Conservation (phyloP, 306 rosid genomes). For the Lathyrus tuberosus region DNA sequence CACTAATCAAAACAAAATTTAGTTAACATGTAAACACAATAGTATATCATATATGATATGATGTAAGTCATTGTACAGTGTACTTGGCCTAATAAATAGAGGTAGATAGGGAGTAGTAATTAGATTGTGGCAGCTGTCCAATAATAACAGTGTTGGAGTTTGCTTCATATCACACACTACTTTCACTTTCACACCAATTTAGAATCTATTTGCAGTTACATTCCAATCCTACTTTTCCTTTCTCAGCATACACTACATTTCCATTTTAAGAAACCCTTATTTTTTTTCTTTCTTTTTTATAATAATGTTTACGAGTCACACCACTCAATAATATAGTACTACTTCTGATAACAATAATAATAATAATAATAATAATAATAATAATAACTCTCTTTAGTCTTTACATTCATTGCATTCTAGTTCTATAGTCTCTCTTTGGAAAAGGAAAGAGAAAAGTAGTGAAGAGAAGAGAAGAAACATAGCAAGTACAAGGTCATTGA, state of each 20-base stretch:
- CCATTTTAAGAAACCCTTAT: slow-evolving; percentile 55
- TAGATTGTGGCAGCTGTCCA: slow-evolving; percentile 27
- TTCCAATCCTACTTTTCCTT: slow-evolving; percentile 61
- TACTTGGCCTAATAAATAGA: slow-evolving; percentile 24
- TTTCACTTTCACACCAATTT: slow-evolving; percentile 36
- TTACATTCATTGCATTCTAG: not conserved
- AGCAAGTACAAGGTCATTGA: not conserved
- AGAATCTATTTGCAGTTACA: slow-evolving; percentile 54
- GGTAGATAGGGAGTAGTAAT: slow-evolving; percentile 37
- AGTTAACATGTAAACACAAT: not conserved
- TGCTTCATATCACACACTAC: slow-evolving; percentile 18
- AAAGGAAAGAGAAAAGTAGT: slow-evolving; percentile 7
- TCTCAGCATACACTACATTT: slow-evolving; percentile 40
- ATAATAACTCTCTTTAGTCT: slow-evolving; percentile 9
- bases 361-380: not conserved
- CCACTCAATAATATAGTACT: not conserved
- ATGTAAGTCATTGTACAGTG: slow-evolving; percentile 2
- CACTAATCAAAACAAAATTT: not conserved
- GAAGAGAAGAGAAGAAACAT: not conserved
- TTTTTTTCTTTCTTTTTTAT: no score
- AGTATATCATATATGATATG: not conserved
- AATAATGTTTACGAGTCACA: slow-evolving; percentile 1
- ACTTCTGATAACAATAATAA: not conserved
- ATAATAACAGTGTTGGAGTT: slow-evolving; percentile 8
- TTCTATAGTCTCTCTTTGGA: not conserved